These are phyloP conservation scores for Gnaphalium uliginosum DNA, from an alignment of 129 eudicot species.

Conservation along the genomic window DNA sequence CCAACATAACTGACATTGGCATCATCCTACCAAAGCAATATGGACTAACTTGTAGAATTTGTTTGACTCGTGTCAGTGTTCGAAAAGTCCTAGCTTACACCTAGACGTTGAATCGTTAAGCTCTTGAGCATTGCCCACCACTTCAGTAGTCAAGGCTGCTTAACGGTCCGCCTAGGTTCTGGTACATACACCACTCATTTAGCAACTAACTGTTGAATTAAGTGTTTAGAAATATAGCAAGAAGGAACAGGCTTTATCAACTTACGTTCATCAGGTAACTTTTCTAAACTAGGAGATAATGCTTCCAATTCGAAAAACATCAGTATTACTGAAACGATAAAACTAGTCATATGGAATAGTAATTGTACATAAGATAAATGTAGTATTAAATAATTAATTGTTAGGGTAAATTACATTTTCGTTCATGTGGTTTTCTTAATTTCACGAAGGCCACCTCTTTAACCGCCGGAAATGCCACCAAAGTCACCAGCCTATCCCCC, in stretches of 20 bases:
- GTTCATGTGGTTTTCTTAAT: no score
- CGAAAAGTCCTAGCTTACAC: neutral
- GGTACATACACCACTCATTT: neutral
- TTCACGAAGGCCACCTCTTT: no score
- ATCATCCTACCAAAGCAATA: neutral
- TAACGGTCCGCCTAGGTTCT: neutral
- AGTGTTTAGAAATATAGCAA: neutral
- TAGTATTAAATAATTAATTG: neutral
- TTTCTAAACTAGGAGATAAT: neutral
- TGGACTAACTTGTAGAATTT: neutral
- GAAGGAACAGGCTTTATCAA: neutral
- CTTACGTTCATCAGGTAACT: neutral
- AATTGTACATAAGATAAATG: neutral
- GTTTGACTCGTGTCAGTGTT: neutral
- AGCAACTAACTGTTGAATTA: neutral
- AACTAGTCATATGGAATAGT: neutral
- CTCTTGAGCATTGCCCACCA: neutral
- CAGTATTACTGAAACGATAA: neutral
- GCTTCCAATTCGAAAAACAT: neutral
- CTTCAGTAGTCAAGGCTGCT: neutral
- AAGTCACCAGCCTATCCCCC: no score
- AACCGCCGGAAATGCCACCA: no score
- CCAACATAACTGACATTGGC: neutral
- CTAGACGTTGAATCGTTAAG: neutral
- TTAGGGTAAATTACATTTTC: neutral